Evolutionary conservation across 225 moss, liverwort and hornwort genomes (phyloP).

Genomic region (Neckera pumila): DNA sequence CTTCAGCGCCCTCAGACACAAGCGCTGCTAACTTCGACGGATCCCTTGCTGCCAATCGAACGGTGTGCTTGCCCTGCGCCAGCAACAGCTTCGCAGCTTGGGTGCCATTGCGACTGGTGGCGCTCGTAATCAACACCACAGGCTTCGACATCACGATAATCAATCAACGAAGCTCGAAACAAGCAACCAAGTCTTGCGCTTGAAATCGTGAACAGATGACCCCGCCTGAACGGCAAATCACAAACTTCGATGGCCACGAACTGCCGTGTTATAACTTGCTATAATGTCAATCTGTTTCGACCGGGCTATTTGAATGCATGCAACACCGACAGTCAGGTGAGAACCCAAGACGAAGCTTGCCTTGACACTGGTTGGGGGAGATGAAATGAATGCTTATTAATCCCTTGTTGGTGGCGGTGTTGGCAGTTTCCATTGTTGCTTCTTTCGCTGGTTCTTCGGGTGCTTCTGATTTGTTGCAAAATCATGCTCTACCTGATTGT

Average conservation of each 20-base stretch:
- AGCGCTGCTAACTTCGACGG: constrained; percentile 3
- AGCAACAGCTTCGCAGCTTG: constrained; percentile 3
- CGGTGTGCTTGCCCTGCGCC: not conserved
- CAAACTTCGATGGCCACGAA: not conserved
- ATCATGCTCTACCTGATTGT: not conserved
- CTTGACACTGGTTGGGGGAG: not conserved
- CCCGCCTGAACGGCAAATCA: not conserved
- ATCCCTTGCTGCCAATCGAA: constrained; percentile 18
- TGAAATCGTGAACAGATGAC: not conserved
- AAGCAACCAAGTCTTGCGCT: not conserved
- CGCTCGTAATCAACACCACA: constrained; percentile 16
- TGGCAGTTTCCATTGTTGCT: not conserved
- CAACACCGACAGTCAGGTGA: not conserved
- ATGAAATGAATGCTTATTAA: not conserved
- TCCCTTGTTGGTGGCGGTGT: not conserved
- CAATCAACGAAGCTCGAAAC: not conserved
- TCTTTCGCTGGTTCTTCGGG: not conserved
- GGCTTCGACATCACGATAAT: not conserved
- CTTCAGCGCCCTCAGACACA: constrained; percentile 1
- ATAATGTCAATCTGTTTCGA: not conserved
- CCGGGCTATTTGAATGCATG: not conserved
- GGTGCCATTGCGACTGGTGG: constrained; percentile 19
- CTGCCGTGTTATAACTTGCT: too few relatives aligned
- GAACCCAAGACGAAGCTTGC: not conserved
- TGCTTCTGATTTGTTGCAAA: not conserved